A percentile compares a stretch with the other conserved stretches of the same genome.
Evolutionary conservation across 1,284 basidiomycete genomes (phyloP).

Genomic region (Athelia sp.): DNA sequence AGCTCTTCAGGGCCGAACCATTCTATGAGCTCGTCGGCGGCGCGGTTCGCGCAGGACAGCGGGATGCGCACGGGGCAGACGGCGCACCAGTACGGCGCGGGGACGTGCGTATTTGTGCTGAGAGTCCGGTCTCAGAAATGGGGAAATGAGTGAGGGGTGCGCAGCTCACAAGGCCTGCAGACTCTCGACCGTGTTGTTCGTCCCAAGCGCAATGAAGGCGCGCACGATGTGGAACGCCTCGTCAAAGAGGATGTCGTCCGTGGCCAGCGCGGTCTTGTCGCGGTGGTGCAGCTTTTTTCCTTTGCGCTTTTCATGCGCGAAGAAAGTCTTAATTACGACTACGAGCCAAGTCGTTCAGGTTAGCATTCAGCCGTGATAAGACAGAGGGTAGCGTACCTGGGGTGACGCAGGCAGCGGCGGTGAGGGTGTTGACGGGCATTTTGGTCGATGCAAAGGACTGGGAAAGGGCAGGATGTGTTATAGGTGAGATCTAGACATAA

Average conservation of each 20-base stretch:
- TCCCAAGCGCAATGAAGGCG: constrained; percentile 58
- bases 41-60: constrained; percentile 53
- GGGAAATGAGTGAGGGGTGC: background rate
- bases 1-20: constrained; percentile 76
- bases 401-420: constrained; percentile 49
- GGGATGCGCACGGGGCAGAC: constrained; percentile 69
- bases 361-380: background rate
- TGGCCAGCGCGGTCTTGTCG: constrained; percentile 32
- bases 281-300: constrained; percentile 34
- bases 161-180: constrained; percentile 49
- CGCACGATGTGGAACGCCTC: constrained; percentile 69
- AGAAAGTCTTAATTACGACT: constrained; percentile 54
- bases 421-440: constrained; percentile 49
- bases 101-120: constrained; percentile 74
- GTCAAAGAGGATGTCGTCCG: constrained; percentile 60
- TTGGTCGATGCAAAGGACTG: no score
- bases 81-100: constrained; percentile 74
- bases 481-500: no score
- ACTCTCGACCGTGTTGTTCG: constrained; percentile 55
- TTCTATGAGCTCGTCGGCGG: constrained; percentile 70
- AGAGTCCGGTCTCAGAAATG: constrained; percentile 1
- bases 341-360: no score
- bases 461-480: no score
- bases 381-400: constrained; percentile 30
- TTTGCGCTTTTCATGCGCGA: constrained; percentile 51